Percentiles rank a stretch among this genome's conserved stretches.
Evolutionary conservation across 2,329 filamentous ascomycete species (phyloP).

Genomic region (Fusarium pseudonygamai): DNA sequence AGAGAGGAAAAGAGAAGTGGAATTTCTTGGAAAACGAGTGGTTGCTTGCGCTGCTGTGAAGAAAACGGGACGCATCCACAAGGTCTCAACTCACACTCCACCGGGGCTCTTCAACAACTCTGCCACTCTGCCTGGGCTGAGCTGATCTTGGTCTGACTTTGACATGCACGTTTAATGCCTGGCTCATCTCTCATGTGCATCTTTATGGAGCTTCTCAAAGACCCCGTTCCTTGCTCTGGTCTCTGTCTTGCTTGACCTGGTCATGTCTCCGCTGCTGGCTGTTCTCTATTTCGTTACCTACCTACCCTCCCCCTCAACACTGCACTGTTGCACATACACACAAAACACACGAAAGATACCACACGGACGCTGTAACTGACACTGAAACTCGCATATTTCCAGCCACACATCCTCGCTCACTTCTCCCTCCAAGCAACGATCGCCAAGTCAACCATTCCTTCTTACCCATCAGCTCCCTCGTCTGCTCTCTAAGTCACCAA

Average conservation of each 20-base stretch:
- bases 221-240: slow-evolving; percentile 22
- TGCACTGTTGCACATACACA: slow-evolving; percentile 25
- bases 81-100: slow-evolving; percentile 33
- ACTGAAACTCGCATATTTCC: slow-evolving; percentile 34
- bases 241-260: slow-evolving; percentile 4
- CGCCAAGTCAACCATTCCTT: slow-evolving; percentile 9
- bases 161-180: slow-evolving; percentile 24
- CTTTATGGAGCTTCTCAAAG: slow-evolving; percentile 21
- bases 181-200: slow-evolving; percentile 3
- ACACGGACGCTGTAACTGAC: slow-evolving; percentile 35
- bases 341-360: slow-evolving; percentile 30
- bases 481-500: slow-evolving; percentile 31
- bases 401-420: slow-evolving; percentile 34
- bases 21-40: slow-evolving; percentile 13
- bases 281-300: slow-evolving; percentile 23
- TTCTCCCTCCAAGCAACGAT: slow-evolving; percentile 9
- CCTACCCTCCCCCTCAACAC: slow-evolving; percentile 22
- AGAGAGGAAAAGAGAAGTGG: slow-evolving; percentile 15
- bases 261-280: slow-evolving; percentile 15
- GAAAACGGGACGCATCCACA: slow-evolving; percentile 5
- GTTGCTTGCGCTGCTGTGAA: slow-evolving; percentile 17
- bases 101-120: slow-evolving; percentile 5
- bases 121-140: slow-evolving; percentile 10
- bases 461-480: slow-evolving; percentile 16
- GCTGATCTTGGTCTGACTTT: slow-evolving; percentile 28